Evolutionary conservation across 164 flowering plant genomes (phyloP).

Genomic region (Nymphaea thermarum): DNA sequence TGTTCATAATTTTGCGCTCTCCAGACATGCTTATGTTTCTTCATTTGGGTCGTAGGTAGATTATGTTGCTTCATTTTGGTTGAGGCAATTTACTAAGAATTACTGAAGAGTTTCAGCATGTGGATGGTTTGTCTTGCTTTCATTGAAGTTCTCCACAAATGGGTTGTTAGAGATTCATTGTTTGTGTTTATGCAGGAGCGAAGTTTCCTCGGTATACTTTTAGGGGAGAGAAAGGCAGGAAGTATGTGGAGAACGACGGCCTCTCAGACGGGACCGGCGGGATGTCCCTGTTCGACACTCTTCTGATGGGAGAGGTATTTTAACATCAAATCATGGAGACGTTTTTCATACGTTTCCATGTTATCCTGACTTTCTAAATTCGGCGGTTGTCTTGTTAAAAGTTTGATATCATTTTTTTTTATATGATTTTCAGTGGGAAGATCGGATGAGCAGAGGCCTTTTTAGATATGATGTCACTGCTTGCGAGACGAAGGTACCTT

Average conservation of each 20-base stretch:
- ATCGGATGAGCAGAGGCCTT: constrained; percentile 52
- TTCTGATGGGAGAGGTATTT: constrained; percentile 27
- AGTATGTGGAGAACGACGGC: background rate
- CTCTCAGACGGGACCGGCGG: background rate
- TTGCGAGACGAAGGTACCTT: constrained; percentile 46
- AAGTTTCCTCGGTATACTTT: constrained; percentile 36
- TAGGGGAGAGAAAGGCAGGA: constrained; percentile 14
- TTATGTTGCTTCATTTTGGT: too few species aligned
- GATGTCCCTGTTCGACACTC: constrained; percentile 12
- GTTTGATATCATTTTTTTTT: background rate
- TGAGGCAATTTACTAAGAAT: too few species aligned
- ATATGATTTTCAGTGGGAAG: constrained; percentile 56
- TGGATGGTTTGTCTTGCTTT: too few species aligned
- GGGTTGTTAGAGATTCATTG: background rate
- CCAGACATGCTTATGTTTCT: too few species aligned
- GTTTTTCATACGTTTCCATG: background rate
- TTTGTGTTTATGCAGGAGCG: constrained; percentile 19
- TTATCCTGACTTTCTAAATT: background rate
- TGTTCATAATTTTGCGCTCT: too few species aligned
- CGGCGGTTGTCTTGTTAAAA: background rate
- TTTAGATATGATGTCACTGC: constrained; percentile 78
- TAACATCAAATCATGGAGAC: background rate
- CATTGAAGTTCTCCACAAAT: background rate
- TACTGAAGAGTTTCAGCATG: too few species aligned
- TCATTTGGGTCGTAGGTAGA: too few species aligned